These are phyloP conservation scores for Allium cepa DNA, from an alignment of 106 monocot species.

Conservation along the genomic window DNA sequence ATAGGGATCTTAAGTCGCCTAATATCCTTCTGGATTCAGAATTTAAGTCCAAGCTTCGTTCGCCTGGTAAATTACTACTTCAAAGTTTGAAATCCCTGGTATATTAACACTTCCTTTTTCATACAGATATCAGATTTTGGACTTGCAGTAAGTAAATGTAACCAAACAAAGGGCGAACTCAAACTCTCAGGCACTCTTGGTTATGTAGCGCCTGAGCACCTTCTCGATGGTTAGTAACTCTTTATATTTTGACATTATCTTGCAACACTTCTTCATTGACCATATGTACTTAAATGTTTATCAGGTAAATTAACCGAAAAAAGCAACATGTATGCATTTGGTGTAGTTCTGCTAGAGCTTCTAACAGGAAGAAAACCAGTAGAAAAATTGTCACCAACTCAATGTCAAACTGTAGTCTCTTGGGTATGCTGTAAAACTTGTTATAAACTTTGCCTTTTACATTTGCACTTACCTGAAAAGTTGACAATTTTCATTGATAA, in stretches of 20 bases:
- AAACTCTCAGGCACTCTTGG: no score
- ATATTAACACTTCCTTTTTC: neutral
- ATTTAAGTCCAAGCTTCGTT: slow-evolving; percentile 90
- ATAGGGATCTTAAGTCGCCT: slow-evolving; percentile 90
- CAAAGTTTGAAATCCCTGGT: neutral
- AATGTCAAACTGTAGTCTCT: slow-evolving; percentile 83
- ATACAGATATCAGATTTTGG: no score
- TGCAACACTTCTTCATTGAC: no score
- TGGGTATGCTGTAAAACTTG: slow-evolving; percentile 42
- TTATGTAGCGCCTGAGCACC: no score
- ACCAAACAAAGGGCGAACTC: no score
- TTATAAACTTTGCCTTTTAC: neutral
- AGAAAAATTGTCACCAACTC: slow-evolving; percentile 55
- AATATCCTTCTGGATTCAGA: slow-evolving; percentile 84
- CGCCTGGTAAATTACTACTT: no score
- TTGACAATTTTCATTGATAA: neutral
- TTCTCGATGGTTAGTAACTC: no score
- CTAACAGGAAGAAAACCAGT: slow-evolving; percentile 78
- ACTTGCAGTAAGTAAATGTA: no score
- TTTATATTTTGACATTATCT: no score
- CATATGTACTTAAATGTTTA: no score
- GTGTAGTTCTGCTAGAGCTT: slow-evolving; percentile 83
- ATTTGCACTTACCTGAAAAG: neutral
- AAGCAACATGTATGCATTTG: slow-evolving; percentile 96
- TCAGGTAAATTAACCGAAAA: slow-evolving; percentile 88